Base-by-base conservation (phyloP, 2,329 filamentous ascomycete species). In the Trichoderma arundinaceum region DNA sequence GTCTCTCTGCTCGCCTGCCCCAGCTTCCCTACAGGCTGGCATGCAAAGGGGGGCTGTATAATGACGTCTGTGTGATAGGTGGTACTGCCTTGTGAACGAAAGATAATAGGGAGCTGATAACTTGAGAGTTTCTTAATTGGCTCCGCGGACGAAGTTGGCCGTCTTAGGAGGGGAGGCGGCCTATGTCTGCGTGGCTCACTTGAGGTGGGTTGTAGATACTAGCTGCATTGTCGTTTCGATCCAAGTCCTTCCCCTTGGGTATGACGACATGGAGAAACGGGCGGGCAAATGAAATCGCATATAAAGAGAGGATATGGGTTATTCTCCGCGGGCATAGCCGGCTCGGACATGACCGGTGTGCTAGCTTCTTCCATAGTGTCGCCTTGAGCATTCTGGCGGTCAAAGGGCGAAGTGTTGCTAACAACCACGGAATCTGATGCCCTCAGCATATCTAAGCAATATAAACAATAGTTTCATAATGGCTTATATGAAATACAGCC, bases 281-380 rank as follows among this genome's bases (percentile, higher is more conserved):
- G 52, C 52, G 58, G 33, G 10, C 13, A 43, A 61, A 52, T 33
- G 8, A 3, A 9, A 61, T 52, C 19, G 22, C 2, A 6, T 49
- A 15, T 2, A 3, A 15, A 9, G 8, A 39, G 5, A 5, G 28
- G 4, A 41, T 54, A 54, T 41, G 52, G 10, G 4, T 38, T 58
- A 12, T 17, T 4, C n/a, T 35, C 7, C 33, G n/a, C 13, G n/a
- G 15, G 5, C 4, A 28, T 28, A 12, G 57, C 44, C 39, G 10
- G 13, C 15, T 10, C 57, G 57, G 57, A 60, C 44, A 60, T 60
- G 43, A 1, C 57, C 44, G 57, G 43, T 12, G 12, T 19, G 19
- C 33, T 49, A 38, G 33, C 35, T 32, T n/a, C 19, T 2, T 49
- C 4, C 2, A 2, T 4, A 33, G 4, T 10, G 9, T 28, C 1